phyloP scores from a whole-genome alignment of 1,139 yeast species.

The Kluyveromyces sp. region DNA sequence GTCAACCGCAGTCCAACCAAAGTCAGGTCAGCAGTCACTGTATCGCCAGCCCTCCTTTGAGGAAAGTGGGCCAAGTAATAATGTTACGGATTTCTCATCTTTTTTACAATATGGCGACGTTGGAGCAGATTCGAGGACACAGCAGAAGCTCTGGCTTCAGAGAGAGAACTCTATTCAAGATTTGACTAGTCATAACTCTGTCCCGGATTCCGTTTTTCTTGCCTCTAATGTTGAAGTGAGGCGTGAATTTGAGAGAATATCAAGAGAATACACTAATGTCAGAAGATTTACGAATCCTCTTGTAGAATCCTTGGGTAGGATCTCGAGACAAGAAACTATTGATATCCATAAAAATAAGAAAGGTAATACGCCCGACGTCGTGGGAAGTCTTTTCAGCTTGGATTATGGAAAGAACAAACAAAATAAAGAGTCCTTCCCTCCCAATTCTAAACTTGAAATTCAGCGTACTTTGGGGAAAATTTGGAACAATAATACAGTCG shows the following conservation, averaged over 20 bases:
- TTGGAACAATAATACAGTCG: constrained; percentile 28
- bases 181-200: constrained; percentile 35
- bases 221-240: constrained; percentile 54
- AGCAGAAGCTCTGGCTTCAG: constrained; percentile 76
- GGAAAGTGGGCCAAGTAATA: not conserved
- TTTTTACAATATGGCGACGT: constrained; percentile 33
- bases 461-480: constrained; percentile 23
- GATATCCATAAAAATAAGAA: constrained; percentile 14
- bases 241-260: constrained; percentile 68
- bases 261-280: constrained; percentile 66
- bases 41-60: constrained; percentile 6
- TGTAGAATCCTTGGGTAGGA: constrained; percentile 51
- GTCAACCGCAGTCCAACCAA: not conserved
- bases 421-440: not conserved
- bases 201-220: constrained; percentile 34
- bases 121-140: constrained; percentile 63
- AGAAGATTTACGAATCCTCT: constrained; percentile 66
- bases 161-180: constrained; percentile 67
- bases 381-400: not conserved
- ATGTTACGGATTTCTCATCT: constrained; percentile 29
- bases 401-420: constrained; percentile 3
- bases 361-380: not conserved
- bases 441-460: constrained; percentile 16
- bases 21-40: constrained; percentile 13
- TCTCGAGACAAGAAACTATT: constrained; percentile 19